Conservation (phyloP, 257 asterid genomes). For the Echium plantagineum region DNA sequence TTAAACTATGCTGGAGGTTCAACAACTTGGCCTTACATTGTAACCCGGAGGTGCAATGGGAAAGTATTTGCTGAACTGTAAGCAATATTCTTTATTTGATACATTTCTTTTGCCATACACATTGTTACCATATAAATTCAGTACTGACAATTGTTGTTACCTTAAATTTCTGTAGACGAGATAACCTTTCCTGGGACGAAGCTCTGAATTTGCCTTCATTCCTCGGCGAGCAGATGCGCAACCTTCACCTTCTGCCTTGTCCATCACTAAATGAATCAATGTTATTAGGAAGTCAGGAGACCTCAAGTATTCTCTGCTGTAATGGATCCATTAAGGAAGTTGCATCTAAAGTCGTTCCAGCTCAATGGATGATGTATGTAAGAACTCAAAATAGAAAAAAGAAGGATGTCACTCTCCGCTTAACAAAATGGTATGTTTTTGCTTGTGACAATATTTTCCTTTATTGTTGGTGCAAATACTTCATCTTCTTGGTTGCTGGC, state of each 20-base stretch:
- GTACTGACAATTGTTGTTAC: background rate
- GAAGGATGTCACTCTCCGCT: slow-evolving; percentile 38
- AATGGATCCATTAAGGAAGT: slow-evolving; percentile 28
- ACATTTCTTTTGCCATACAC: slow-evolving; percentile 7
- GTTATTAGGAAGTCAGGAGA: slow-evolving; percentile 22
- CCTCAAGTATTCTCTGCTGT: slow-evolving; percentile 20
- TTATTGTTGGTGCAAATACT: too few species aligned
- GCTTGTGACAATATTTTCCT: slow-evolving; percentile 2
- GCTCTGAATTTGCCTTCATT: slow-evolving; percentile 60
- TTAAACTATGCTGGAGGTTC: slow-evolving; percentile 30
- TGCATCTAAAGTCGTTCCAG: slow-evolving; percentile 28
- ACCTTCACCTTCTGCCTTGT: slow-evolving; percentile 65
- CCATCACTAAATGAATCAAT: slow-evolving; percentile 29
- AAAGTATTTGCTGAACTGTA: slow-evolving; percentile 79
- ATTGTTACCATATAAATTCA: background rate
- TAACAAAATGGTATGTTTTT: slow-evolving; percentile 62
- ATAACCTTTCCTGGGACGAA: slow-evolving; percentile 53
- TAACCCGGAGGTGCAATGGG: slow-evolving; percentile 80
- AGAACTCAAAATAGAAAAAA: slow-evolving; percentile 55
- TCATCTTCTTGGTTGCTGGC: background rate
- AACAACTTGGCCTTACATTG: slow-evolving; percentile 70
- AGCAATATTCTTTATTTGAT: slow-evolving; percentile 20
- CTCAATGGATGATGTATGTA: slow-evolving; percentile 43
- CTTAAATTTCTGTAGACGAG: slow-evolving; percentile 57
- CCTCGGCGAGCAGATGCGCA: slow-evolving; percentile 78